Conservation (phyloP, 73 alveolate species). For the Symbiodinium natans region DNA sequence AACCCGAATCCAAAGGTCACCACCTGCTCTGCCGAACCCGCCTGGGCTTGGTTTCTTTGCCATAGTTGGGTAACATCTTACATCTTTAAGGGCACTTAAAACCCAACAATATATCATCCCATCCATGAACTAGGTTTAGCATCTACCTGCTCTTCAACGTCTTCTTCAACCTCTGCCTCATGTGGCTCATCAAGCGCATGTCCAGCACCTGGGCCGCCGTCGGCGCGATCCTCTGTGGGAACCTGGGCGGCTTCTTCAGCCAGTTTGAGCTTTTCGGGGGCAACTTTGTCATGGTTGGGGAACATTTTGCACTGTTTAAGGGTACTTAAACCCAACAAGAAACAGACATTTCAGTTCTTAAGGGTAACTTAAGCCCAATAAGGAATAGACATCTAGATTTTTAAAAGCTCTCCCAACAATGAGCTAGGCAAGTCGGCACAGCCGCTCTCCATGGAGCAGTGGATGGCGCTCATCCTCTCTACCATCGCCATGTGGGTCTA, state of each 20-base stretch:
- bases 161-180: slow-evolving; percentile 30
- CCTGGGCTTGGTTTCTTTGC: too few species aligned
- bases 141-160: slow-evolving; percentile 49
- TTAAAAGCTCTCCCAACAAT: too few species aligned
- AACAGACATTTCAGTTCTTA: too few species aligned
- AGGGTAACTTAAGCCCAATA: too few species aligned
- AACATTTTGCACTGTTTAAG: too few species aligned
- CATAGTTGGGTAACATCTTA: too few species aligned
- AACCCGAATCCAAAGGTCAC: not conserved
- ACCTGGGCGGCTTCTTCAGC: slow-evolving; percentile 26
- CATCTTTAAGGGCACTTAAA: too few species aligned
- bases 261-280: slow-evolving; percentile 23
- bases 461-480: slow-evolving; percentile 51
- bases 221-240: slow-evolving; percentile 44
- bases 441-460: slow-evolving; percentile 45
- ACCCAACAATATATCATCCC: too few species aligned
- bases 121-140: slow-evolving; percentile 11
- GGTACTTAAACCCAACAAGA: too few species aligned
- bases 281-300: too few species aligned
- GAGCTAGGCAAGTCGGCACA: slow-evolving; percentile 45
- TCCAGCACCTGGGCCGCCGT: slow-evolving; percentile 49
- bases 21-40: slow-evolving; percentile 29
- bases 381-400: too few species aligned
- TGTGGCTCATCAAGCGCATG: slow-evolving; percentile 39
- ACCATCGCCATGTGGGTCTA: not conserved